Evolutionary conservation across 768 basidiomycete species (phyloP).

Genomic region (Leccinum aurantiacum): DNA sequence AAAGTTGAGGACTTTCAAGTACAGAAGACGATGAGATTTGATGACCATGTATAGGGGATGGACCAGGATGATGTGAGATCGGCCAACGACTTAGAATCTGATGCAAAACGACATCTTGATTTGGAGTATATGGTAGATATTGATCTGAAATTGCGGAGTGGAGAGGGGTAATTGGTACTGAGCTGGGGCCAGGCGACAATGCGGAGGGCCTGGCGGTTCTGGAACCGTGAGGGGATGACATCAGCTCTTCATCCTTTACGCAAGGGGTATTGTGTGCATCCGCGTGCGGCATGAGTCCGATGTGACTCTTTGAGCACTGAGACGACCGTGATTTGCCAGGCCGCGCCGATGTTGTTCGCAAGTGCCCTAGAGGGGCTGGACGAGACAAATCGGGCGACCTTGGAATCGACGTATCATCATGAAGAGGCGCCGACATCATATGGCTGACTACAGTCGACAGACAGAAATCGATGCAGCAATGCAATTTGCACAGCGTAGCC

Average conservation of each 20-base stretch:
- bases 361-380: constrained; percentile 27
- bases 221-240: constrained; percentile 40
- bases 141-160: constrained; percentile 51
- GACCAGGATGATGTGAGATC: constrained; percentile 40
- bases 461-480: constrained; percentile 28
- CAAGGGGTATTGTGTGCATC: constrained; percentile 25
- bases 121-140: constrained; percentile 33
- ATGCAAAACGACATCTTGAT: constrained; percentile 47
- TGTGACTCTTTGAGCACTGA: constrained; percentile 26
- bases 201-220: constrained; percentile 53
- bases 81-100: constrained; percentile 46
- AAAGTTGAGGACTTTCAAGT: constrained; percentile 56
- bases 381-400: constrained; percentile 36
- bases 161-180: constrained; percentile 25
- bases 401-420: constrained; percentile 21
- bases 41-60: constrained; percentile 39
- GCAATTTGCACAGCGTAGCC: constrained; percentile 22
- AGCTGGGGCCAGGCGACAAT: constrained; percentile 46
- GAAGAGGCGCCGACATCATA: constrained; percentile 12
- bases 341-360: constrained; percentile 33
- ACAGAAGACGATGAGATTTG: constrained; percentile 37
- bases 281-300: constrained; percentile 18
- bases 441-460: constrained; percentile 28
- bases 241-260: constrained; percentile 49
- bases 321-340: constrained; percentile 21